These are phyloP conservation scores for Strombidium stylifer DNA, from an alignment of 73 alveolate species.

Conservation along the genomic window DNA sequence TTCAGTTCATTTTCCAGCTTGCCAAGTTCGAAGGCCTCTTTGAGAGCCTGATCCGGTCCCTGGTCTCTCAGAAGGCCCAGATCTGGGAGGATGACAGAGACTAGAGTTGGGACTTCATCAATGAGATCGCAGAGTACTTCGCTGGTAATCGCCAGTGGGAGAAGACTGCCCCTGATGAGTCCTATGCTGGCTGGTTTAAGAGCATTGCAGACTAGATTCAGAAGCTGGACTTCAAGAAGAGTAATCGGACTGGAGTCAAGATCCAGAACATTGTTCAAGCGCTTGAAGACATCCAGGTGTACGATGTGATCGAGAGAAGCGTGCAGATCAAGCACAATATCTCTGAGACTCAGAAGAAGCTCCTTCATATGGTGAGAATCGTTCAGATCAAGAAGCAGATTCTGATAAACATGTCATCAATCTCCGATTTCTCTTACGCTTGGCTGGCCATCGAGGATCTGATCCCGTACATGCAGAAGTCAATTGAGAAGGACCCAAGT, in stretches of 20 bases:
- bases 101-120: constrained; percentile 58
- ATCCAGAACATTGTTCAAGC: constrained; percentile 87
- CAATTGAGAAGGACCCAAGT: constrained; percentile 78
- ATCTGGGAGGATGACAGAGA: constrained; percentile 61
- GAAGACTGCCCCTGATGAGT: constrained; percentile 59
- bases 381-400: constrained; percentile 81
- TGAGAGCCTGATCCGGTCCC: constrained; percentile 20
- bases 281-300: constrained; percentile 82
- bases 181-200: constrained; percentile 86
- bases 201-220: constrained; percentile 77
- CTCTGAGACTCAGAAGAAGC: constrained; percentile 75
- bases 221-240: constrained; percentile 74
- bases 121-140: constrained; percentile 82
- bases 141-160: constrained; percentile 74
- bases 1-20: constrained; percentile 39
- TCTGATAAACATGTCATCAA: constrained; percentile 82
- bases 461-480: constrained; percentile 73
- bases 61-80: constrained; percentile 36
- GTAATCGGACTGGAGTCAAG: constrained; percentile 91
- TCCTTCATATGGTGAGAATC: constrained; percentile 92
- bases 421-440: constrained; percentile 91
- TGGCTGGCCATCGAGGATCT: constrained; percentile 89
- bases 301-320: constrained; percentile 81
- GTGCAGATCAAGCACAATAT: constrained; percentile 90
- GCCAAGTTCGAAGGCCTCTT: constrained; percentile 56